Evolutionary conservation across 106 monocot genomes (phyloP), one percentile per base, ranked within the genome.

Genomic region (Agapanthus africanus): DNA sequence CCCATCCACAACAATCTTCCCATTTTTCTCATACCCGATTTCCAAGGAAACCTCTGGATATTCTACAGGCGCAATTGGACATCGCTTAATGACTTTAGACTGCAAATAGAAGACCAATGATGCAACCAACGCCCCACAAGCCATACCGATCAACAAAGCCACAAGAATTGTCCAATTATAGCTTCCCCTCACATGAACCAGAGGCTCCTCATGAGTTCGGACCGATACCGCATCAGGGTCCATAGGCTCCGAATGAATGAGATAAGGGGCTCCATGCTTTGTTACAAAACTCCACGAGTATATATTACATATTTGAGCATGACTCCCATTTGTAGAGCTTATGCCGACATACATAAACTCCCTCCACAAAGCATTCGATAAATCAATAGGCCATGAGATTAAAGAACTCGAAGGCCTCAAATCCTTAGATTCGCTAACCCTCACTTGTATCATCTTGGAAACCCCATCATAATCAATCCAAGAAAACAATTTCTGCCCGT

Each of bases 171-270:
- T 66, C 69, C 85, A 81, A 26, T 69, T 35, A 52, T 63, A 54
- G 63, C 27, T 56, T 4, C 26, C 70, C 18, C 37, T 52, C 1
- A 28, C 38, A 21, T 54, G 70, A 37, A 41, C 9, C 0, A 40
- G 37, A 16, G 74, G 42, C 6, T 50, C 70, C 16, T 76, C 68
- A 19, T 42, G 57, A 11, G 73, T 52, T 13, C 59, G 38, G 4
- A 56, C 63, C 9, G 68, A 34, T 27, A 79, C 59, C 34, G 67
- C 62, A 19, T 70, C 40, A 7, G 92, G 97, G 71, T 97, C 80
- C 59, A 97, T 46, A 1, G 97, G 97, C 42, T 97, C 79, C 3
- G 97, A 97, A 62, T 97, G 97, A 86, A 87, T 73, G 31, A 54
- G 38, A 51, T 80, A 97, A 6, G 84, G 76, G 23, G 69, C 62